Evolutionary conservation across 2,329 filamentous ascomycete genomes (phyloP), one percentile per base, ranked within the genome.

Genomic region (Aspergillus aculeatinus): DNA sequence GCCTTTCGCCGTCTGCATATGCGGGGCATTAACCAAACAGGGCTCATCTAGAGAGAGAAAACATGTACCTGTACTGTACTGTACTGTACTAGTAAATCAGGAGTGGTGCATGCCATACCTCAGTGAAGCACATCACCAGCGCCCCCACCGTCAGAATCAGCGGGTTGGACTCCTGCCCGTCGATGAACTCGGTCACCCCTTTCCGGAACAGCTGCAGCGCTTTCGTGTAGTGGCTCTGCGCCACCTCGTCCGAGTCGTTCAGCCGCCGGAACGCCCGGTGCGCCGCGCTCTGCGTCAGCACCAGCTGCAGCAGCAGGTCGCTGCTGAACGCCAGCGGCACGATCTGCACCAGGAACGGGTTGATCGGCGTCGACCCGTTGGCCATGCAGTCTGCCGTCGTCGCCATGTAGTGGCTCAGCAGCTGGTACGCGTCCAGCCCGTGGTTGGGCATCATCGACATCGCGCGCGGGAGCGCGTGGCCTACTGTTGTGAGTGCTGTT

Each of bases 381-480:
- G 77, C 79, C 79, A 82, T 81, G 54, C 77, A 80, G 48, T 77
- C 76, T 16, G 78, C 76, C 0, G 79, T 82, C 1, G 77, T 77
- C 1, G 72, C 67, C 5, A 81, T 63, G 61, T 82, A 82, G 65
- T 81, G 80, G 57, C 76, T 77, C 10, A 82, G 71, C 5, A 82
- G 72, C 51, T 81, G 63, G 44, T 69, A 72, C 2, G 68, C 70
- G 21, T 73, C 71, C 0, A 65, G 60, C 29, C 70, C 65, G 39
- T 70, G 70, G 2, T 70, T 69, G 1, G 71, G 70, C 9, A 73
- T 57, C 67, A 73, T 67, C 3, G 71, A 73, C 44, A 72, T 52
- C 16, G 64, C 68, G 11, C 68, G 62, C 0, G 69, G 67, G 9
- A 72, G 57, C 3, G 68, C 58, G 55, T 65, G 62, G 6, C 64